Conservation (phyloP, 164 flowering plant species). For the Vitis cinerea region DNA sequence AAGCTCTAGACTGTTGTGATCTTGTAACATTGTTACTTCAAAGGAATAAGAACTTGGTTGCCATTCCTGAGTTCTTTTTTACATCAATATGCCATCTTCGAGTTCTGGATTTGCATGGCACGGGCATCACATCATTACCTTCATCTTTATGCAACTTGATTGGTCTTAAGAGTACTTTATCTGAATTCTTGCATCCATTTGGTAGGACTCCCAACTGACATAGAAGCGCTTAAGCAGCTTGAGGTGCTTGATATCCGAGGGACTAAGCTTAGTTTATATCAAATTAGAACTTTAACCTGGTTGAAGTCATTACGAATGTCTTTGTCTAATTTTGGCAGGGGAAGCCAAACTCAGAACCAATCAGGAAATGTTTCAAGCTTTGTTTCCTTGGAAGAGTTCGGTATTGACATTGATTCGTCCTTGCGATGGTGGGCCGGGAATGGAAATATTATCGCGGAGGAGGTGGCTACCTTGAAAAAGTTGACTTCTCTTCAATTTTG, state of each 20-base stretch:
- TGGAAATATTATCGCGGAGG: background rate
- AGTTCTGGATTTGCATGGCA: no score
- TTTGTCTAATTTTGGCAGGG: background rate
- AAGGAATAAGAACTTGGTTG: no score
- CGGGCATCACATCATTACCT: no score
- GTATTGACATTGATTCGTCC: conserved; percentile 6
- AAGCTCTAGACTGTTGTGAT: no score
- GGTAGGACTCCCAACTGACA: background rate
- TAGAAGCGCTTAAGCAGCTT: background rate
- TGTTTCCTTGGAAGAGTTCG: background rate
- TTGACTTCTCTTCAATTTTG: no score
- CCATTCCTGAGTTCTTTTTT: no score
- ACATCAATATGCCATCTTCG: no score
- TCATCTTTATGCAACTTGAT: background rate
- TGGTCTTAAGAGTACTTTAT: conserved; percentile 24
- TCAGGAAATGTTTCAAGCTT: no score
- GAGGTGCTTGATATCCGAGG: conserved; percentile 14
- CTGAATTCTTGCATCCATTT: conserved; percentile 13
- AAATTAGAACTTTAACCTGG: background rate
- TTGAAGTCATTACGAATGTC: conserved; percentile 17
- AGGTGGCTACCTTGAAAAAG: conserved; percentile 5
- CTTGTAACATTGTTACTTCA: no score
- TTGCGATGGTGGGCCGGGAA: background rate
- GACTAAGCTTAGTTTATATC: background rate
- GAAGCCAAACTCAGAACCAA: background rate